phyloP scores from a whole-genome alignment of 169 alveolate species.

The Eimeria falciformis region DNA sequence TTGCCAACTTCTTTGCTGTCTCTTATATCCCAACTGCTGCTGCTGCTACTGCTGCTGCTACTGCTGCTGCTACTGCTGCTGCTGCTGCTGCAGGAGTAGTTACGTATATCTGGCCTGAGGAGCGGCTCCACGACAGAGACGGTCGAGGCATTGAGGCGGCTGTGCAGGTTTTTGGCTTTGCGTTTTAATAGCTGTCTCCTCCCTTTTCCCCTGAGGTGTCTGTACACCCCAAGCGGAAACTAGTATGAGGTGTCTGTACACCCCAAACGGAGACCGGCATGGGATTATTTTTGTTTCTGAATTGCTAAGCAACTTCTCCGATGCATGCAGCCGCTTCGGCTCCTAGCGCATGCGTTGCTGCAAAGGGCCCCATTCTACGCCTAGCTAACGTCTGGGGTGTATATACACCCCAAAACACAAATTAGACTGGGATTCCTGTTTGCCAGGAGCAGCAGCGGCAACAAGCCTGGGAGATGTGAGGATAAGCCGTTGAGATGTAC shows the following conservation, averaged over 20 bases:
- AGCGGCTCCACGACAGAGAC: slow-evolving; percentile 3
- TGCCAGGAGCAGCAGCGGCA: not conserved
- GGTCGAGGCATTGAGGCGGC: slow-evolving; percentile 1
- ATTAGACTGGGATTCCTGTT: not conserved
- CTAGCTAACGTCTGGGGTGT: too few species aligned
- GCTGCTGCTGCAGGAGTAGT: slow-evolving; percentile 6
- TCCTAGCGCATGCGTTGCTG: too few species aligned
- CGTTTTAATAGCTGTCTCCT: not conserved
- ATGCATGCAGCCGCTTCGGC: too few species aligned
- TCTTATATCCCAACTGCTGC: not conserved
- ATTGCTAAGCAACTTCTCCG: too few species aligned
- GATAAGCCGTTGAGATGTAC: not conserved
- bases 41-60: not conserved
- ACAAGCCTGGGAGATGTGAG: not conserved
- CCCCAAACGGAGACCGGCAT: too few species aligned
- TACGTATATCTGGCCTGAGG: not conserved
- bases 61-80: not conserved
- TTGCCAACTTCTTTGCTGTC: not conserved
- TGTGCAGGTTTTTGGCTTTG: not conserved
- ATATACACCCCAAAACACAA: too few species aligned
- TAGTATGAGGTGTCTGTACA: too few species aligned
- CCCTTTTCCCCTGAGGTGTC: too few species aligned
- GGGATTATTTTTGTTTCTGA: too few species aligned
- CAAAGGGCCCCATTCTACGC: too few species aligned
- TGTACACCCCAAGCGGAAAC: too few species aligned